Conservation (phyloP, 305 asterid genomes). For the Fraxinus floribunda region DNA sequence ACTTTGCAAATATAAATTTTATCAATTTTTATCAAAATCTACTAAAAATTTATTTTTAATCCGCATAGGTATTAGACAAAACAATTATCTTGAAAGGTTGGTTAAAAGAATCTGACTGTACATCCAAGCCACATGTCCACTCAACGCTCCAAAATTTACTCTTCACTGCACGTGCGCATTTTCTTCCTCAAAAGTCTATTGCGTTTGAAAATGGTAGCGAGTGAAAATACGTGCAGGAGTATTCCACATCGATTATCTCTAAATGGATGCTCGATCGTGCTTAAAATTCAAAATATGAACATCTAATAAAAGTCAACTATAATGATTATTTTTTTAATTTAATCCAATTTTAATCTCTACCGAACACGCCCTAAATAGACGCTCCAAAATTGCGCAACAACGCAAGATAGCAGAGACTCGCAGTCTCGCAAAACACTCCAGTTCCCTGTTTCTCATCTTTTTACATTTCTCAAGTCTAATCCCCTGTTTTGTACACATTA, state of each 20-base stretch:
- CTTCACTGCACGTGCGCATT: neutral
- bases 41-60: no score
- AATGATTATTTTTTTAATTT: no score
- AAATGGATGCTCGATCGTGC: neutral
- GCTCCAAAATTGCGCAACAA: constrained; percentile 41
- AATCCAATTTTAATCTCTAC: no score
- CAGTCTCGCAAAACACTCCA: constrained; percentile 2
- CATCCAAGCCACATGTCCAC: constrained; percentile 9
- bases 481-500: no score
- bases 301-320: no score
- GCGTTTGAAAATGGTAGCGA: neutral
- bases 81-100: neutral
- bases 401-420: constrained; percentile 36
- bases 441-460: constrained; percentile 7
- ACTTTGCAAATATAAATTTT: no score
- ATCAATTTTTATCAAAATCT: no score
- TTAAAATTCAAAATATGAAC: no score
- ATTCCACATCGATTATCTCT: no score
- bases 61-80: neutral
- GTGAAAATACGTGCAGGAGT: neutral
- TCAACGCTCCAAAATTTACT: neutral
- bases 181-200: neutral
- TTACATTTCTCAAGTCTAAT: no score
- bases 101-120: constrained; percentile 11
- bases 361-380: neutral